These are phyloP conservation scores for Skeletonema menzelii DNA, from an alignment of 108 stramenopile species.

Conservation along the genomic window DNA sequence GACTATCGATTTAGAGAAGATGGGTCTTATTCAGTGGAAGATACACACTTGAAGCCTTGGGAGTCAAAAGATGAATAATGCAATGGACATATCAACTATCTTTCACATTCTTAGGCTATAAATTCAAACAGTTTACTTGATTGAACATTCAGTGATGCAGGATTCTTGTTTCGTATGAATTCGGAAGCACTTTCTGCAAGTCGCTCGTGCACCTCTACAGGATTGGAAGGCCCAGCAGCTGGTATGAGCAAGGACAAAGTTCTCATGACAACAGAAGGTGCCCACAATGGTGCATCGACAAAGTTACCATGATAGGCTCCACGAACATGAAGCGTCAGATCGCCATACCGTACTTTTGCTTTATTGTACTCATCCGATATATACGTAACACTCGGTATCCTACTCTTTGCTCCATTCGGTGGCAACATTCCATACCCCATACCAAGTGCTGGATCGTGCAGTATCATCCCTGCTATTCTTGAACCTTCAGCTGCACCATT, in stretches of 20 bases:
- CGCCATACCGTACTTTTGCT: conserved; percentile 26
- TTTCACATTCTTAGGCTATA: neutral
- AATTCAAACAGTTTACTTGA: conserved; percentile 3
- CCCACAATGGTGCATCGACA: conserved; percentile 35
- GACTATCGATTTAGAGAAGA: conserved; percentile 64
- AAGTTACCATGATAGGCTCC: conserved; percentile 26
- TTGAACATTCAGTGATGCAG: neutral
- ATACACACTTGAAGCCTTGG: conserved; percentile 80
- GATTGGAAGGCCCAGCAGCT: conserved; percentile 20
- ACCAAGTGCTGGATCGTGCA: conserved; percentile 39
- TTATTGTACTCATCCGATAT: conserved; percentile 19
- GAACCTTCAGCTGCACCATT: neutral
- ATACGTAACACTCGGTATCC: conserved; percentile 17
- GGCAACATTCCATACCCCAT: conserved; percentile 33
- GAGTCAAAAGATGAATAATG: conserved; percentile 50
- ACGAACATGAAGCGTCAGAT: conserved; percentile 9
- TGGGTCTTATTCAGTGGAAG: conserved; percentile 70
- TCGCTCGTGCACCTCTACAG: conserved; percentile 11
- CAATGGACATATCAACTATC: neutral
- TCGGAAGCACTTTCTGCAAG: conserved; percentile 9
- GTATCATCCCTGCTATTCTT: conserved; percentile 7
- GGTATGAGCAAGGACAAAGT: conserved; percentile 11
- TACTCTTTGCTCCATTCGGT: conserved; percentile 19
- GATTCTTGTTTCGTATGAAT: conserved; percentile 7
- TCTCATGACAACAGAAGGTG: conserved; percentile 19